Percentiles rank a stretch among this genome's conserved stretches.
Evolutionary conservation across 805 yeast species (phyloP).

Genomic region (Grigorovia humatica): DNA sequence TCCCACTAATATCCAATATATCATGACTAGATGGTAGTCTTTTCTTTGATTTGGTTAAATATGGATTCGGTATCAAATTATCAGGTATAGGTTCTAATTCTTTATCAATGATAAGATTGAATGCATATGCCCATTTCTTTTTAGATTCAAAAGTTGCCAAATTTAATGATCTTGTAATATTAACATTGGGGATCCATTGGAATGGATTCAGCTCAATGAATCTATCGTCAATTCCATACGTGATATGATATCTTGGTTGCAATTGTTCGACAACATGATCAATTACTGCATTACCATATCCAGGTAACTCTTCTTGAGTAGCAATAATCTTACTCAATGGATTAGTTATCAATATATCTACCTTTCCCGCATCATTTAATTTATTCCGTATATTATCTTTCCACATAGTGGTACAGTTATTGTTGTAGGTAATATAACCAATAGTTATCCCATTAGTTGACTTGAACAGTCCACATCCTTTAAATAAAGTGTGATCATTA

Average conservation of each 20-base stretch:
- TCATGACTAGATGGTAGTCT: slow-evolving; percentile 2
- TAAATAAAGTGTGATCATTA: slow-evolving; percentile 22
- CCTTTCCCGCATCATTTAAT: slow-evolving; percentile 14
- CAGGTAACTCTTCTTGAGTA: slow-evolving; percentile 29
- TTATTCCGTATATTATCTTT: slow-evolving; percentile 20
- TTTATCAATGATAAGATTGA: slow-evolving; percentile 30
- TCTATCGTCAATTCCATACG: slow-evolving; percentile 33
- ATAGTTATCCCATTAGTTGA: slow-evolving; percentile 37
- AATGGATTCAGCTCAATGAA: slow-evolving; percentile 51
- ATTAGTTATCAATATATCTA: slow-evolving; percentile 49
- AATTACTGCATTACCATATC: slow-evolving; percentile 34
- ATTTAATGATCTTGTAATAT: slow-evolving; percentile 54
- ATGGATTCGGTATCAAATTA: slow-evolving; percentile 12
- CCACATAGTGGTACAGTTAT: slow-evolving; percentile 6
- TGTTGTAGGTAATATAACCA: slow-evolving; percentile 35
- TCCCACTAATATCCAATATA: not conserved
- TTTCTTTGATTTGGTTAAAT: not conserved
- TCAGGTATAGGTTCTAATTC: slow-evolving; percentile 13
- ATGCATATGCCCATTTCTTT: slow-evolving; percentile 69
- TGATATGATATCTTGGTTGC: slow-evolving; percentile 61
- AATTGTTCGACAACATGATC: slow-evolving; percentile 36
- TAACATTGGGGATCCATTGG: slow-evolving; percentile 37
- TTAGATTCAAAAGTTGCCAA: slow-evolving; percentile 47
- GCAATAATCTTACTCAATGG: slow-evolving; percentile 54
- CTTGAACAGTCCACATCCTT: slow-evolving; percentile 31